Percentiles rank a stretch among this genome's conserved stretches.
These are phyloP conservation scores for Calocybe indica DNA, from an alignment of 768 basidiomycete species.

Conservation along the genomic window DNA sequence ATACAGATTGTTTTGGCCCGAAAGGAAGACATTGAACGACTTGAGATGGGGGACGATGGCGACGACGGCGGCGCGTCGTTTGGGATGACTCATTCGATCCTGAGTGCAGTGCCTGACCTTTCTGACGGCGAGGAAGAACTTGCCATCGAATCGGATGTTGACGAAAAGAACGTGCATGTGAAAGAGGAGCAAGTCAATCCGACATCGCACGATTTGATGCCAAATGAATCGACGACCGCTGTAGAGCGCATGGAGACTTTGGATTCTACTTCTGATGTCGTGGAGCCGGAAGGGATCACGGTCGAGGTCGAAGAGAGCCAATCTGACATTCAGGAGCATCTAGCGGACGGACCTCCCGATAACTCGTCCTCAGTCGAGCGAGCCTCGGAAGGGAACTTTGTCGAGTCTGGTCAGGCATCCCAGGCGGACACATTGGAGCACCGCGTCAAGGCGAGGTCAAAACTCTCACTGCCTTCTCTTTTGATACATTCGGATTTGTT, in stretches of 20 bases:
- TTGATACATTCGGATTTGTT: slow-evolving; percentile 56
- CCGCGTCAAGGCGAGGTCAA: slow-evolving; percentile 8
- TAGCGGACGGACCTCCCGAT: background rate
- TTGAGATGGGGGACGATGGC: slow-evolving; percentile 42
- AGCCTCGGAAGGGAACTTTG: too few species aligned
- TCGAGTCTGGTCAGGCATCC: background rate
- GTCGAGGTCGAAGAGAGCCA: background rate
- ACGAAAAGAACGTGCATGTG: background rate
- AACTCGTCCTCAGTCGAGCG: background rate
- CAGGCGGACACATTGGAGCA: background rate
- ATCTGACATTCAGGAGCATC: background rate
- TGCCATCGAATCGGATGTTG: background rate
- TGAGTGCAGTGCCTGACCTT: slow-evolving; percentile 60
- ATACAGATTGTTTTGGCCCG: slow-evolving; percentile 66
- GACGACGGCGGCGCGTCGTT: slow-evolving; percentile 50
- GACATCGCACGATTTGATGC: background rate
- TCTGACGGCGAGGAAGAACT: slow-evolving; percentile 30
- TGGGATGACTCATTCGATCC: slow-evolving; percentile 71
- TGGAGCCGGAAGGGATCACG: background rate
- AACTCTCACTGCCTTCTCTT: slow-evolving; percentile 40
- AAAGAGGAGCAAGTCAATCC: background rate
- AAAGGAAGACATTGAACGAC: slow-evolving; percentile 55
- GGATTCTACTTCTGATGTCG: background rate
- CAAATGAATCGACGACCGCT: background rate
- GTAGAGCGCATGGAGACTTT: background rate